Percentiles rank a stretch among this genome's conserved stretches.
phyloP scores from a whole-genome alignment of 768 basidiomycete species.

The Podaxis carcinomalis region DNA sequence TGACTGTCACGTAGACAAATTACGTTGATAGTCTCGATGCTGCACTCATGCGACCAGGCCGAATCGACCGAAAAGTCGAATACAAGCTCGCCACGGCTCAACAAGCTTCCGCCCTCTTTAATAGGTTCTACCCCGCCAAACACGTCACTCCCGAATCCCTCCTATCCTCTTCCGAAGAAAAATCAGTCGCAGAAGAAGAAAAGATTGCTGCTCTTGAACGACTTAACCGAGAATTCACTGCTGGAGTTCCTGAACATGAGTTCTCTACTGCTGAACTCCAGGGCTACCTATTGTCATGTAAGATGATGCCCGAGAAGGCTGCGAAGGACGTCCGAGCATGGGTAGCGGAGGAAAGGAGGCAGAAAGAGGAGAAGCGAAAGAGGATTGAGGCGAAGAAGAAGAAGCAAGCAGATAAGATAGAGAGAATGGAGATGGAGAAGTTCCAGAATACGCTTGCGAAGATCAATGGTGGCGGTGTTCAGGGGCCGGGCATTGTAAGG shows the following conservation, averaged over 20 bases:
- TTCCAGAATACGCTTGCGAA: slow-evolving; percentile 21
- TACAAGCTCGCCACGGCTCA: slow-evolving; percentile 44
- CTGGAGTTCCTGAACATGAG: slow-evolving; percentile 37
- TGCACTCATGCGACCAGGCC: slow-evolving; percentile 51
- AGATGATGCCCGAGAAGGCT: slow-evolving; percentile 34
- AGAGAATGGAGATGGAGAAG: slow-evolving; percentile 20
- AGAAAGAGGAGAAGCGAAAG: slow-evolving; percentile 28
- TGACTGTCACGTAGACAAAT: slow-evolving; percentile 36
- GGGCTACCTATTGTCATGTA: slow-evolving; percentile 48
- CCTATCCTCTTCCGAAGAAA: slow-evolving; percentile 14
- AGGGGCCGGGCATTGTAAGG: neutral
- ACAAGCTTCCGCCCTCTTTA: slow-evolving; percentile 46
- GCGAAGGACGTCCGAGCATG: slow-evolving; percentile 32
- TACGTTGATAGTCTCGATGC: slow-evolving; percentile 51
- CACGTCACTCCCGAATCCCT: slow-evolving; percentile 16
- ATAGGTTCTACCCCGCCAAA: slow-evolving; percentile 42
- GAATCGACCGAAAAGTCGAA: slow-evolving; percentile 50
- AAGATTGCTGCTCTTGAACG: slow-evolving; percentile 15
- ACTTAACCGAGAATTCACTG: slow-evolving; percentile 40
- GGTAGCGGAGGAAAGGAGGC: slow-evolving; percentile 33
- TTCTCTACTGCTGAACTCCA: slow-evolving; percentile 62
- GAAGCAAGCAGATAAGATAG: slow-evolving; percentile 22
- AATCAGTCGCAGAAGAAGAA: slow-evolving; percentile 3
- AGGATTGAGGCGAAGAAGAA: slow-evolving; percentile 28
- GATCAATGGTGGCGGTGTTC: slow-evolving; percentile 15